phyloP scores from a whole-genome alignment of 768 basidiomycete species.

The Rhizopogon vulgaris region DNA sequence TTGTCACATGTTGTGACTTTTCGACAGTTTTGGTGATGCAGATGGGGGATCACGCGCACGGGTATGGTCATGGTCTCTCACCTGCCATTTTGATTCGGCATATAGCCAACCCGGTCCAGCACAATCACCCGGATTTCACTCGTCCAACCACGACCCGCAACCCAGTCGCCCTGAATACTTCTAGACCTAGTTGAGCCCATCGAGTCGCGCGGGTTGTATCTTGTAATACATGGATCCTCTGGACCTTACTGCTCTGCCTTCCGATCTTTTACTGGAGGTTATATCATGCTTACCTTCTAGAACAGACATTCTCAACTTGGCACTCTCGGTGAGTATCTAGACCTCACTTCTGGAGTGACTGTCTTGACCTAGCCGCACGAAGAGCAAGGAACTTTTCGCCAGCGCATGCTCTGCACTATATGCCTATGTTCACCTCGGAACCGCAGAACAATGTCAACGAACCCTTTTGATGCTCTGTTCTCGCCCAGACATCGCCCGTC shows the following conservation, averaged over 20 bases:
- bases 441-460: constrained; percentile 49
- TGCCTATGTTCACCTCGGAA: constrained; percentile 46
- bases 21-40: no score
- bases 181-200: no score
- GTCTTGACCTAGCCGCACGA: constrained; percentile 3
- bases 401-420: constrained; percentile 57
- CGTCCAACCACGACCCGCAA: no score
- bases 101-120: no score
- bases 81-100: no score
- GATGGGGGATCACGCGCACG: no score
- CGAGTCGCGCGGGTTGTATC: no score
- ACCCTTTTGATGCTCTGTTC: constrained; percentile 61
- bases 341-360: neutral
- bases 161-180: no score
- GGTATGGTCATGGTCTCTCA: no score
- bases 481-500: constrained; percentile 55
- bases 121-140: no score
- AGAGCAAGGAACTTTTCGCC: constrained; percentile 53
- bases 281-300: constrained; percentile 46
- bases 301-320: constrained; percentile 52
- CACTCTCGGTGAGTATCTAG: constrained; percentile 45
- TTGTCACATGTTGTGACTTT: constrained; percentile 70
- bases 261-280: constrained; percentile 65
- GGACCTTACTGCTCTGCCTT: constrained; percentile 30
- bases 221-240: neutral